Base-by-base conservation (phyloP, 2,329 filamentous ascomycete genomes). In the Aspergillus costaricaensis region DNA sequence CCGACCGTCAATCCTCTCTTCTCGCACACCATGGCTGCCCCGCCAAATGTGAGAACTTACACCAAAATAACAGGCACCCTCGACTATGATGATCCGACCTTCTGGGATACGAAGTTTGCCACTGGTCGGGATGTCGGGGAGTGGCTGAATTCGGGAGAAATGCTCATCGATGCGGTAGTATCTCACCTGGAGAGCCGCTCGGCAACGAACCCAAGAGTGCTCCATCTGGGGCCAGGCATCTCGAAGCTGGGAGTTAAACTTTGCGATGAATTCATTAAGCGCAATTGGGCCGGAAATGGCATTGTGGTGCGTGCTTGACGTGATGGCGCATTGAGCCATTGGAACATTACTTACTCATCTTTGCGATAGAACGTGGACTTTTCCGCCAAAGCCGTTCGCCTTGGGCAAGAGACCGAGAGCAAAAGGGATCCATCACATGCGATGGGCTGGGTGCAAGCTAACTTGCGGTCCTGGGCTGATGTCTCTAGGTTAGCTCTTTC, bases 41-140 rank as follows among this genome's bases (percentile, higher is more conserved):
- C 36, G 25, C 44, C 59, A 39, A 59, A 19, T 30, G 52, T 44
- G 44, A 57, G 58, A 64, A 63, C 59, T 15, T 67, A 60, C 44
- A 62, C 59, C 12, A 70, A 65, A 59, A 51, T 67, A 23, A 64
- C 61, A 30, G 69, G 72, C 3, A 71, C 73, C 23, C 70, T 73
- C 5, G 73, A 75, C 38, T 76, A 76, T 43, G 74, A 76, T 41
- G 64, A 70, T 8, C 62, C 73, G 1, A 53, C 60, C 9, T 76
- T 70, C 62, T 76, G 74, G 74, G 69, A 76, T 57, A 55, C 30
- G 8, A 72, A 70, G 36, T 76, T 76, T 55, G 71, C 70, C 30
- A 71, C 66, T n/a, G 72, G 73, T n/a, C 64, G 64, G 14, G 74
- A 76, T 69, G 69, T 75, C 14, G 74, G 74, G 25, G 74, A 76